Evolutionary conservation across 345 rosid genomes (phyloP).

Genomic region (Pugionium cornutum): DNA sequence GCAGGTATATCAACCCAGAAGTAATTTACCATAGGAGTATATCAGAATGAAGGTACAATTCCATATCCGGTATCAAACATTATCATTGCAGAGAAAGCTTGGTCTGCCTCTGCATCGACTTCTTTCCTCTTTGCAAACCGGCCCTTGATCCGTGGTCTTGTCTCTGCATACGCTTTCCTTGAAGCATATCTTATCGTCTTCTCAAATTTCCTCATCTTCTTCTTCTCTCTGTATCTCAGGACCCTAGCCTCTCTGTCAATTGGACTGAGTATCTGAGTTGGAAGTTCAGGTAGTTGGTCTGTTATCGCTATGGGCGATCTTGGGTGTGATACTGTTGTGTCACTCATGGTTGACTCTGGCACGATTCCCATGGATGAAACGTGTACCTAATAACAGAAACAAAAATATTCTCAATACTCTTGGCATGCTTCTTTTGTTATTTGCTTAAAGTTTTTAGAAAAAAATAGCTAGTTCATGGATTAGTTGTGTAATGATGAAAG

Average conservation of each 20-base stretch:
- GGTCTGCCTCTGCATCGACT: constrained; percentile 61
- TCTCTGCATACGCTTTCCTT: constrained; percentile 95
- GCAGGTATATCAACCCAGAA: constrained; percentile 26
- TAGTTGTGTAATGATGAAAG: background rate
- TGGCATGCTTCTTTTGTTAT: background rate
- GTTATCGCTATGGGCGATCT: constrained; percentile 53
- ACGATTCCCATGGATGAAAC: constrained; percentile 69
- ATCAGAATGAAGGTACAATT: constrained; percentile 71
- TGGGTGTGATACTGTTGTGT: constrained; percentile 51
- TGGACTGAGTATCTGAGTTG: constrained; percentile 61
- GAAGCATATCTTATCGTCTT: constrained; percentile 98
- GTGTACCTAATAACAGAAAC: constrained; percentile 53
- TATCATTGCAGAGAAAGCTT: constrained; percentile 50
- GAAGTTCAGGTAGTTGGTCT: constrained; percentile 56
- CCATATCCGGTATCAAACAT: constrained; percentile 61
- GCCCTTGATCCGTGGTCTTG: constrained; percentile 89
- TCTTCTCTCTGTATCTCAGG: constrained; percentile 89
- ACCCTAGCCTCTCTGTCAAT: constrained; percentile 93
- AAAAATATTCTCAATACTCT: constrained; percentile 33
- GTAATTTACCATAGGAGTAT: constrained; percentile 10
- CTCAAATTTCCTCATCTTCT: constrained; percentile 81
- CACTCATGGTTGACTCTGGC: constrained; percentile 59
- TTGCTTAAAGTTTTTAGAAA: no score
- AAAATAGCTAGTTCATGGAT: no score
- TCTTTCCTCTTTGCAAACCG: constrained; percentile 81